Percentiles rank a stretch among this genome's conserved stretches.
Conservation (phyloP, 1,139 yeast genomes). For the Blastobotrys ciferrii region DNA sequence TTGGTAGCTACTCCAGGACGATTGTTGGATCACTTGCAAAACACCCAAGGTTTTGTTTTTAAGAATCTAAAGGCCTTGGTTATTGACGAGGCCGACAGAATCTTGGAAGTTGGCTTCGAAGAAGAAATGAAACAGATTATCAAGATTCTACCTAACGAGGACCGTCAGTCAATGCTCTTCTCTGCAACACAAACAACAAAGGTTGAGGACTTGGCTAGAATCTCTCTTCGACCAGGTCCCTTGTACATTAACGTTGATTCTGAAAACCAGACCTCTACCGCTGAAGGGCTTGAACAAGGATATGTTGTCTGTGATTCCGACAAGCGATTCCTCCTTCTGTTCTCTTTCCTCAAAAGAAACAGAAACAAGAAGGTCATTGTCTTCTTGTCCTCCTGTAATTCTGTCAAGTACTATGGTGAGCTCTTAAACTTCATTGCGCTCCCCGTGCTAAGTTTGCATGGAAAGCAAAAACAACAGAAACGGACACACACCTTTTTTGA, state of each 20-base stretch:
- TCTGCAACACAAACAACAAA: slow-evolving; percentile 99
- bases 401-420: slow-evolving; percentile 95
- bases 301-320: slow-evolving; percentile 97
- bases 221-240: slow-evolving; percentile 92
- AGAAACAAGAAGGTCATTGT: slow-evolving; percentile 85
- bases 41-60: slow-evolving; percentile 90
- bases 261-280: slow-evolving; percentile 78
- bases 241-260: slow-evolving; percentile 92
- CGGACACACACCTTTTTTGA: slow-evolving; percentile 97
- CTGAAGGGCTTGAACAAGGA: slow-evolving; percentile 96
- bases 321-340: slow-evolving; percentile 81
- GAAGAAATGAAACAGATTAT: slow-evolving; percentile 98
- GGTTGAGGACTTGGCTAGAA: slow-evolving; percentile 96
- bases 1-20: slow-evolving; percentile 98
- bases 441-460: slow-evolving; percentile 94
- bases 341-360: slow-evolving; percentile 90
- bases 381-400: slow-evolving; percentile 91
- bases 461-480: slow-evolving; percentile 97
- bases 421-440: slow-evolving; percentile 89
- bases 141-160: slow-evolving; percentile 87
- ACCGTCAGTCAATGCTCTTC: slow-evolving; percentile 94
- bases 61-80: slow-evolving; percentile 90
- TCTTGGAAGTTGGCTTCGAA: slow-evolving; percentile 94
- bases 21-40: slow-evolving; percentile 91
- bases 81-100: slow-evolving; percentile 97